phyloP scores from a whole-genome alignment of 495 filamentous ascomycete species.

The Acidomyces sp. region DNA sequence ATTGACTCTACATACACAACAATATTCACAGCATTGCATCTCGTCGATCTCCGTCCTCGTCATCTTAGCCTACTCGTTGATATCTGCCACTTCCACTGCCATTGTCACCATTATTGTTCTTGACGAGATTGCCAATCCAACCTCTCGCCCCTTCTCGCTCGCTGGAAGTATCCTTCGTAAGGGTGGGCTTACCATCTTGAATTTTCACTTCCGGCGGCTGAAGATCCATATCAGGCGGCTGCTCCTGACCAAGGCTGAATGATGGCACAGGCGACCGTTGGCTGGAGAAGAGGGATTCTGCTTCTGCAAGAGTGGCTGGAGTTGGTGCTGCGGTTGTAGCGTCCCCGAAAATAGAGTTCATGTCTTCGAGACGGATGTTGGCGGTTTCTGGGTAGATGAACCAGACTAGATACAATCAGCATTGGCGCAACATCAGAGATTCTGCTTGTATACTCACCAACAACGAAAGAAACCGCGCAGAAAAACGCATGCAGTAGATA shows the following conservation, averaged over 20 bases:
- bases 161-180: slow-evolving; percentile 21
- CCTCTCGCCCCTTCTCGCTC: slow-evolving; percentile 47
- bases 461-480: slow-evolving; percentile 87
- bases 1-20: not conserved
- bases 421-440: not conserved
- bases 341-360: slow-evolving; percentile 84
- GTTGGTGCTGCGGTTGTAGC: slow-evolving; percentile 67
- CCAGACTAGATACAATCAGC: slow-evolving; percentile 51
- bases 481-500: slow-evolving; percentile 96
- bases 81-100: slow-evolving; percentile 45
- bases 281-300: slow-evolving; percentile 56
- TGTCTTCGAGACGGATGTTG: slow-evolving; percentile 88
- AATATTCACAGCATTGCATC: no score
- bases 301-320: slow-evolving; percentile 54
- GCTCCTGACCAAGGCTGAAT: slow-evolving; percentile 52
- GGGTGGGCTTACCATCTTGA: slow-evolving; percentile 37
- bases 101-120: slow-evolving; percentile 36
- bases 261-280: slow-evolving; percentile 63
- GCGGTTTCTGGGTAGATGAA: slow-evolving; percentile 96
- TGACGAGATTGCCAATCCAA: slow-evolving; percentile 57
- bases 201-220: slow-evolving; percentile 46
- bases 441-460: slow-evolving; percentile 52
- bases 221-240: slow-evolving; percentile 49
- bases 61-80: slow-evolving; percentile 51
- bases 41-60: slow-evolving; percentile 29